Evolutionary conservation across 768 basidiomycete species (phyloP), one percentile per base, ranked within the genome.

Genomic region (Russula vinacea): DNA sequence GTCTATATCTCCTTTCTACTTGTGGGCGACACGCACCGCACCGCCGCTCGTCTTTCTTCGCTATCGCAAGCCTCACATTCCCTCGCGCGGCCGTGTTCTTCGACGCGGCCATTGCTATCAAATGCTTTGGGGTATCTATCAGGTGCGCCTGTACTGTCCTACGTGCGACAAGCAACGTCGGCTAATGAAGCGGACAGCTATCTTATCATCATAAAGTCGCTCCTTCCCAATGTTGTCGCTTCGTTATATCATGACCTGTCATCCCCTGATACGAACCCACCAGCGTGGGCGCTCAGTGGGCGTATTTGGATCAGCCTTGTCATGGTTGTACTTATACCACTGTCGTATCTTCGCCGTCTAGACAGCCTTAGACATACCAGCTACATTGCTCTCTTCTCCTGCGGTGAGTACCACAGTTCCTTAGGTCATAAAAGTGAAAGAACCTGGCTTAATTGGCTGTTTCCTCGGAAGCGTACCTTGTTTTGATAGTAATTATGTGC

Each of bases 61-160:
- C 88, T 16, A 78, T 95, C 22, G 82, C 90, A 1, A 83, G 89
- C 72, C 77, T 98, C 67, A 96, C 96, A 0, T 97, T 94, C 74
- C 96, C 96, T 2, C 84, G 81, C 50, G 91, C 89, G 0, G 90
- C 89, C 0, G 78, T 92, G 44, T 90, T 92, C 74, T 96, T 98
- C 70, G 96, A 98, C 74, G 87, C 86, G 4, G 96, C 95, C 14
- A 94, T 98, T 69, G 94, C 94, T 11, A 88, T 87, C 73, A 98
- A 98, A 73, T 98, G 96, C 74, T 97, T 97, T 72, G 96, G 96
- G 22, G 96, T 98, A 3, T 93, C 92, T 39, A 87, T 95, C 70
- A 94, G 92, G 84, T 93, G 56, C 32, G 56, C 56, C 76, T 52
- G 82, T 74, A 2, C 69, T 58, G 42, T 24, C 56, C 32, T 44